Base-by-base conservation (phyloP, 2,329 filamentous ascomycete genomes). In the Nothopassalora personata region DNA sequence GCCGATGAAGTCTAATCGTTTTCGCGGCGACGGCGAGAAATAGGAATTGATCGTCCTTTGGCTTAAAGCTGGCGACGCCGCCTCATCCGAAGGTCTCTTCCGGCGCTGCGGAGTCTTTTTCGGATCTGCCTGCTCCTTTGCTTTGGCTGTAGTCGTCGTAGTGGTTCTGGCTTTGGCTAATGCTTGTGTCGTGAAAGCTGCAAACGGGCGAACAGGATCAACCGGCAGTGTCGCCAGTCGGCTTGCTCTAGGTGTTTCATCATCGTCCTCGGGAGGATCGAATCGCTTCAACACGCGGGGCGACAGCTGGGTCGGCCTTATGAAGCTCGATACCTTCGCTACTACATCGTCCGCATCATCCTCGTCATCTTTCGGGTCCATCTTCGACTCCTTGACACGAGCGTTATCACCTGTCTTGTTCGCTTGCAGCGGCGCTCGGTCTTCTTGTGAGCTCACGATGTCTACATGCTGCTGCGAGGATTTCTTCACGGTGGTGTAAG, bases 1-100 rank as follows among this genome's bases (percentile, higher is more conserved):
- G 45, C 67, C 63, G 36, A 74, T 65, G 23, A 71, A 57, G 11
- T 66, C 67, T 43, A 31, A 28, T 36, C 30, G 45, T 30, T 66
- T 68, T 30, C 56, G 63, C 1, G 68, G 67, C 4, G 66, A 66
- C 3, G 70, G 71, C 3, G 70, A 68, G 36, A 63, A 67, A 53
- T 64, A 71, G 3, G 58, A 59, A 4, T 57, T 63, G 31, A 71
- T 72, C 1, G 66, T 67, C 27, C 63, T 50, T 54, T 68, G 63
- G 55, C 67, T 67, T 23, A 55, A 11, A 15, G 65, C 55, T 4
- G 66, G 64, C 33, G 70, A 70, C 8, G 60, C 57, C 9, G 68
- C 58, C 3, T 67, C 68, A 11, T 64, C 62, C 15, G 70, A 68
- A 11, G 59, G 66, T 18, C 67, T 63, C 60, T 70, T 71, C 54